Evolutionary conservation across 2,329 filamentous ascomycete genomes (phyloP).

Genomic region (Cordyceps javanica): DNA sequence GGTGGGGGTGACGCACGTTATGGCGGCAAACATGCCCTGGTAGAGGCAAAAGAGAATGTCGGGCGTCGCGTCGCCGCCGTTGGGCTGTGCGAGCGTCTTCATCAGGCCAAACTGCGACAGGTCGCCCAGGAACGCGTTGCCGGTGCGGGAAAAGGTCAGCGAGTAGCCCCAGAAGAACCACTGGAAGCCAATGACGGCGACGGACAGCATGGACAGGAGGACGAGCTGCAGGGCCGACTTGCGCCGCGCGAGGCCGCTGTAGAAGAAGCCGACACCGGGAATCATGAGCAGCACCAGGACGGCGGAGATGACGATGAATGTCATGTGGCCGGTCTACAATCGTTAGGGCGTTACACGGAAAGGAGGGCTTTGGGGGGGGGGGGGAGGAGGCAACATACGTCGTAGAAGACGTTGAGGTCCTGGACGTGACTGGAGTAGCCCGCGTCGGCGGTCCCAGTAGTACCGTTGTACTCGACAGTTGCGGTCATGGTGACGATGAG

Average conservation of each 20-base stretch:
- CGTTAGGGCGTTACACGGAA: too few species aligned
- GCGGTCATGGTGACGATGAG: conserved; percentile 16
- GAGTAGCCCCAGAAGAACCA: conserved; percentile 98
- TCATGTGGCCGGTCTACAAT: conserved; percentile 69
- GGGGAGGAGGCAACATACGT: conserved; percentile 39
- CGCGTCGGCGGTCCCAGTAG: conserved; percentile 40
- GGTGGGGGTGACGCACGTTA: conserved; percentile 59
- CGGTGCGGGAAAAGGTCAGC: conserved; percentile 74
- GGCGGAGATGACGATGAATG: conserved; percentile 70
- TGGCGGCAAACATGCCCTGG: conserved; percentile 83
- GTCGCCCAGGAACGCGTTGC: conserved; percentile 71
- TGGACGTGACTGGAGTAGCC: conserved; percentile 46
- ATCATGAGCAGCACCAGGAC: conserved; percentile 88
- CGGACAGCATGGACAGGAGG: conserved; percentile 77
- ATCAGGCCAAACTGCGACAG: conserved; percentile 76
- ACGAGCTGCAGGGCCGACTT: conserved; percentile 85
- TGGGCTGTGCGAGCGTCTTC: conserved; percentile 69
- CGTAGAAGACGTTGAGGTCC: conserved; percentile 82
- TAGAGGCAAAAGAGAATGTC: conserved; percentile 81
- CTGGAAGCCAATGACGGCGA: conserved; percentile 75
- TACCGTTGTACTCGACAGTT: conserved; percentile 44
- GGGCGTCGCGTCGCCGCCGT: conserved; percentile 64
- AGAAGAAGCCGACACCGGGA: conserved; percentile 90
- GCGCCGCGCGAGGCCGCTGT: conserved; percentile 80
- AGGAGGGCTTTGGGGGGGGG: conserved; percentile 15